Evolutionary conservation across 768 basidiomycete genomes (phyloP).

Genomic region (Pulveroboletus sp.): DNA sequence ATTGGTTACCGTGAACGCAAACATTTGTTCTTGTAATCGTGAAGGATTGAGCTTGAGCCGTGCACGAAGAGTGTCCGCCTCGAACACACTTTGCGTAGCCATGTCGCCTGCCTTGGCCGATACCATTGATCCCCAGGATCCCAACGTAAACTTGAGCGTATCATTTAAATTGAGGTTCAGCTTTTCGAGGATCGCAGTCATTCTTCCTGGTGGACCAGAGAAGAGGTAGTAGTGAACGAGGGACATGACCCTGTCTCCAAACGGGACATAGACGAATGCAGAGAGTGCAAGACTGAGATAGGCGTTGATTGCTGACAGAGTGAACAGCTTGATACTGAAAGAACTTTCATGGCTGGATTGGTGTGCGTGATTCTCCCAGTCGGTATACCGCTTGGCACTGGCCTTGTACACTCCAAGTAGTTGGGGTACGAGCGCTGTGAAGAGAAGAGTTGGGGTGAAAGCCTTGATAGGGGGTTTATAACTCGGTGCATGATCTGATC

Average conservation of each 20-base stretch:
- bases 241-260: slow-evolving; percentile 81
- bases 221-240: slow-evolving; percentile 36
- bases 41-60: slow-evolving; percentile 61
- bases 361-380: slow-evolving; percentile 91
- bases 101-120: slow-evolving; percentile 14
- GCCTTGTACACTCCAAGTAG: slow-evolving; percentile 71
- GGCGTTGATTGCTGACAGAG: slow-evolving; percentile 83
- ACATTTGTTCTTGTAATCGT: slow-evolving; percentile 87
- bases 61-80: slow-evolving; percentile 47
- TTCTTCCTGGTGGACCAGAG: slow-evolving; percentile 14
- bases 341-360: slow-evolving; percentile 74
- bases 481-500: not conserved
- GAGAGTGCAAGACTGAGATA: slow-evolving; percentile 89
- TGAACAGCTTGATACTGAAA: slow-evolving; percentile 88
- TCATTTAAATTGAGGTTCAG: slow-evolving; percentile 23
- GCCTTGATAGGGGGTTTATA: slow-evolving; percentile 41
- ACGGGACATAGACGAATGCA: slow-evolving; percentile 96
- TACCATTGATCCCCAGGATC: slow-evolving; percentile 6
- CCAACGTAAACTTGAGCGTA: slow-evolving; percentile 31
- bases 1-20: slow-evolving; percentile 88
- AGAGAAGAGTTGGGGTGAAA: slow-evolving; percentile 80
- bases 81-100: slow-evolving; percentile 39
- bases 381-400: slow-evolving; percentile 66
- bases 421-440: slow-evolving; percentile 76
- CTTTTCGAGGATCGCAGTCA: slow-evolving; percentile 19